Base-by-base conservation (phyloP, 768 basidiomycete species). In the Russula dissimulans region DNA sequence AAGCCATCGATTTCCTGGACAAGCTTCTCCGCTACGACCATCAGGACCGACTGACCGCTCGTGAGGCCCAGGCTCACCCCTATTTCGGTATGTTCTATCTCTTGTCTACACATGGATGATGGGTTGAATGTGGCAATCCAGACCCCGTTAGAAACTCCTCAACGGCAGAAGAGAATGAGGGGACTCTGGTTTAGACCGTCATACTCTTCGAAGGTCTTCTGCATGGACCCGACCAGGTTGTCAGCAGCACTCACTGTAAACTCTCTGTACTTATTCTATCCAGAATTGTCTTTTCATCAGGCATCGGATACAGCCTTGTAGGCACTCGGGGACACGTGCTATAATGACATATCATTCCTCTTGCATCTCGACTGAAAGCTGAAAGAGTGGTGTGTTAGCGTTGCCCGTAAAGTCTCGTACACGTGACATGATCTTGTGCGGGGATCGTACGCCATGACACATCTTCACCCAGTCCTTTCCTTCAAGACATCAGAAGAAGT, bases 11-110 rank as follows among this genome's bases (percentile, higher is more conserved):
- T 76, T 86, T 97, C 69, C 75, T 98, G 62, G 95, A 98, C 75
- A 94, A 94, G 74, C 80, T 98, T 39, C 80, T 97, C 70, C 86
- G 92, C 55, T 98, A 97, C 72, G 95, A 98, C 71, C 95, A 98
- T 70, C 94, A 97, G 76, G 94, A 95, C 70, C 85, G 95, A 56
- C 78, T 97, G 60, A 98, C 95, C 7, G 95, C 95, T 54, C 84
- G 85, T 63, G 95, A 98, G 72, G 91, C 92, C 6, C 93, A 95
- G 71, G 79, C 78, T 17, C 95, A 97, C 68, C 79, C 87, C n/a
- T 97, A 97, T 75, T 98, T 97, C 69, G 89, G 90, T 90, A 67
- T 61, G 76, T 15, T 44, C 34, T 66, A 22, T 56, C 53, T 56
- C 56, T 54, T 55, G 39, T 56, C 49, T 46, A 32, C 63, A 54